Conservation (phyloP, 345 rosid genomes). For the Limnanthes douglasii region DNA sequence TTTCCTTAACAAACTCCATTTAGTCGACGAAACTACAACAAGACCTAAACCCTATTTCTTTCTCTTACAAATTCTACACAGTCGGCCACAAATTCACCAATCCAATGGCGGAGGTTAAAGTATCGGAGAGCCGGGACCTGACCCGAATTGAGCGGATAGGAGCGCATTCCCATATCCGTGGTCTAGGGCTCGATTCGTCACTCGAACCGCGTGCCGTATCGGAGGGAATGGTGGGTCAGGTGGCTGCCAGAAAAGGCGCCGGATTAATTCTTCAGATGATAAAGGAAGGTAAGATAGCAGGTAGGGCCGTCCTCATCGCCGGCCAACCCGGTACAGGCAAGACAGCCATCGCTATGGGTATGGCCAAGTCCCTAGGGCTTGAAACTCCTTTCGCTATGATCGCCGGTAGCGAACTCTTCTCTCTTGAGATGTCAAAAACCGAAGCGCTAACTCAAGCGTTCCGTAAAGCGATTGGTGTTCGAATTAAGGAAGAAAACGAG, state of each 20-base stretch:
- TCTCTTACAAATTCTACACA: too few relatives aligned
- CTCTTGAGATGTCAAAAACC: slow-evolving; percentile 86
- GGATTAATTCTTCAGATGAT: slow-evolving; percentile 95
- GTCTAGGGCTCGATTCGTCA: slow-evolving; percentile 78
- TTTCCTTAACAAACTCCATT: too few relatives aligned
- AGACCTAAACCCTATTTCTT: too few relatives aligned
- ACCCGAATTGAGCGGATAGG: slow-evolving; percentile 93
- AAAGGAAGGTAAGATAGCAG: slow-evolving; percentile 76
- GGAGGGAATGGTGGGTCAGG: slow-evolving; percentile 87
- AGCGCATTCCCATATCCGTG: slow-evolving; percentile 93
- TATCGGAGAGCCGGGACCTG: slow-evolving; percentile 63
- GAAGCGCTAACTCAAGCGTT: slow-evolving; percentile 86
- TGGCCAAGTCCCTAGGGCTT: slow-evolving; percentile 89
- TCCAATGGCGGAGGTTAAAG: slow-evolving; percentile 77
- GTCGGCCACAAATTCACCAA: too few relatives aligned
- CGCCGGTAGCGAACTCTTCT: slow-evolving; percentile 80
- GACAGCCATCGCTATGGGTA: slow-evolving; percentile 96
- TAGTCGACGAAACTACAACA: too few relatives aligned
- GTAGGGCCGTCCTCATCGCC: slow-evolving; percentile 76
- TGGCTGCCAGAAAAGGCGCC: slow-evolving; percentile 75
- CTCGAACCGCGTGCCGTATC: slow-evolving; percentile 83
- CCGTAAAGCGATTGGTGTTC: slow-evolving; percentile 73
- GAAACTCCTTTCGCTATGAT: slow-evolving; percentile 96
- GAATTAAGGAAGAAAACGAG: slow-evolving; percentile 88
- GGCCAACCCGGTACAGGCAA: slow-evolving; percentile 98